phyloP scores from a whole-genome alignment of 257 asterid species.

The Primulina huaijiensis region DNA sequence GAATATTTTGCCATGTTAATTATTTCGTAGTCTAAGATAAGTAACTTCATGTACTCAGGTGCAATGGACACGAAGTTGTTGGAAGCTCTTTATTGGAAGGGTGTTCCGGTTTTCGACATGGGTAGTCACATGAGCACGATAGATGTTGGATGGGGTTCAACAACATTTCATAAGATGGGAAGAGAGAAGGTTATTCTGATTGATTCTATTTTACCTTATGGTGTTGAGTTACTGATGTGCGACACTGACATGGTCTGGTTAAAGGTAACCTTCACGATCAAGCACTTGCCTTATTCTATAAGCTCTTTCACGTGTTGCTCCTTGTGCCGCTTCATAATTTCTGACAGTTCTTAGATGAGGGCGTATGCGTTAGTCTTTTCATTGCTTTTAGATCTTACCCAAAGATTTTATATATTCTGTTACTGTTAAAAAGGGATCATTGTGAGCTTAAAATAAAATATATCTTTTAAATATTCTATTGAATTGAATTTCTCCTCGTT shows the following conservation, averaged over 20 bases:
- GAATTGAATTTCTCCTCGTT: background rate
- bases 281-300: conserved; percentile 15
- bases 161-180: conserved; percentile 95
- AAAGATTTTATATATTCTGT: no score
- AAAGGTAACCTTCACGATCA: conserved; percentile 59
- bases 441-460: background rate
- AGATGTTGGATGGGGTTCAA: conserved; percentile 97
- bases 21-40: conserved; percentile 20
- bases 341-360: conserved; percentile 11
- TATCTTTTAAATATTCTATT: no score
- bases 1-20: conserved; percentile 17
- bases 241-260: conserved; percentile 99
- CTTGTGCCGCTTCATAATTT: conserved; percentile 16
- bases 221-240: conserved; percentile 92
- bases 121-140: conserved; percentile 97
- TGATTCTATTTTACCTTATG: conserved; percentile 77
- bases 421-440: background rate
- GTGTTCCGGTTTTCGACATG: conserved; percentile 96
- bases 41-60: conserved; percentile 42
- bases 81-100: conserved; percentile 97
- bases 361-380: background rate
- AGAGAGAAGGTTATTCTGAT: conserved; percentile 89
- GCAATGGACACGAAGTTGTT: conserved; percentile 95
- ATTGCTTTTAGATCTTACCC: background rate
- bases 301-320: conserved; percentile 6